A percentile compares a stretch with the other conserved stretches of the same genome.
These are phyloP conservation scores for Barnettozyma pratensis DNA, from an alignment of 805 yeast species.

Conservation along the genomic window DNA sequence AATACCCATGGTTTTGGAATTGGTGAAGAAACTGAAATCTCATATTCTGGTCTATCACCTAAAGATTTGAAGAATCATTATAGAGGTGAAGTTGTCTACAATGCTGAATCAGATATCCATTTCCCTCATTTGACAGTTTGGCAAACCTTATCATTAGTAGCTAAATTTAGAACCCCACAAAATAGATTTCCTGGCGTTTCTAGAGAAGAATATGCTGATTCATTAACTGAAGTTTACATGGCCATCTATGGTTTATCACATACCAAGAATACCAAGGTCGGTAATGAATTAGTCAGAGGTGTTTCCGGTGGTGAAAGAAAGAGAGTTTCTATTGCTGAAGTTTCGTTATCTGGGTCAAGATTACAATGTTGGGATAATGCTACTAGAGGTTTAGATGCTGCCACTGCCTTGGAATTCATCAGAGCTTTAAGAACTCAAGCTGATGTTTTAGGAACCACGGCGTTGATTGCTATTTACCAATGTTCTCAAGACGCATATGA, in stretches of 20 bases:
- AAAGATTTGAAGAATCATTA: conserved; percentile 40
- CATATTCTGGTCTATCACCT: conserved; percentile 46
- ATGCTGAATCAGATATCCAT: conserved; percentile 59
- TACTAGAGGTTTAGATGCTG: conserved; percentile 65
- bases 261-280: conserved; percentile 60
- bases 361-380: conserved; percentile 55
- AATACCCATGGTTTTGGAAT: conserved; percentile 52
- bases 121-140: conserved; percentile 60
- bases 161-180: conserved; percentile 49
- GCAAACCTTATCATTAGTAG: conserved; percentile 52
- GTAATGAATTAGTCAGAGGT: conserved; percentile 63
- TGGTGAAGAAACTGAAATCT: conserved; percentile 37
- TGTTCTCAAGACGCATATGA: conserved; percentile 53
- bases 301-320: conserved; percentile 75
- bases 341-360: conserved; percentile 41
- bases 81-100: conserved; percentile 61
- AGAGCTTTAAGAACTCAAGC: conserved; percentile 50
- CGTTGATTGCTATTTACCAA: conserved; percentile 58
- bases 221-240: conserved; percentile 46
- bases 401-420: conserved; percentile 54
- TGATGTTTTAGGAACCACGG: conserved; percentile 42
- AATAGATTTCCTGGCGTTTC: conserved; percentile 48
- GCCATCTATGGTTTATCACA: conserved; percentile 49
- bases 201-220: conserved; percentile 43
- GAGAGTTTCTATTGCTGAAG: conserved; percentile 73